A percentile compares a stretch with the other conserved stretches of the same genome.
Evolutionary conservation across 2,329 filamentous ascomycete genomes (phyloP).

Genomic region (Fusarium setosum): DNA sequence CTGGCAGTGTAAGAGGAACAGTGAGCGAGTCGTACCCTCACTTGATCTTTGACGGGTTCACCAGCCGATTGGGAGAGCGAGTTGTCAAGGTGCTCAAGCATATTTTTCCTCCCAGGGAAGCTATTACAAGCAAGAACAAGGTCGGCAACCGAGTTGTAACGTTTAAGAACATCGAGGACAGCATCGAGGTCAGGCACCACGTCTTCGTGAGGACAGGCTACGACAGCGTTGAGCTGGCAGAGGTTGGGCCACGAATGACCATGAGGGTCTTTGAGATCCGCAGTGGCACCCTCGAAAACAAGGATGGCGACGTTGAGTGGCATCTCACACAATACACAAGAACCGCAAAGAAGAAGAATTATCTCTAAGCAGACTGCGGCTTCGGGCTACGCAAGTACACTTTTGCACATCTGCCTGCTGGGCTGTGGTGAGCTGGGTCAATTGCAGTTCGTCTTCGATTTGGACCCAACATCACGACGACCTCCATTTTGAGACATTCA

Average conservation of each 20-base stretch:
- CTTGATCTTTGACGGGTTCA: conserved; percentile 95
- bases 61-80: conserved; percentile 80
- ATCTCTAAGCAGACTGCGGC: conserved; percentile 68
- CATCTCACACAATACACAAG: conserved; percentile 94
- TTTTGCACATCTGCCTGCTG: neutral
- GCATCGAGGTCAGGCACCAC: conserved; percentile 84
- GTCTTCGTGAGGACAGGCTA: conserved; percentile 96
- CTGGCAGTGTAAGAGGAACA: conserved; percentile 85
- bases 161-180: conserved; percentile 93
- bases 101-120: conserved; percentile 89
- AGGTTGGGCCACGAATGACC: conserved; percentile 96
- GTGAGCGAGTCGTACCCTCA: conserved; percentile 95
- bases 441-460: neutral
- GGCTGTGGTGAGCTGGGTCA: neutral
- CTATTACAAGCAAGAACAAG: conserved; percentile 76
- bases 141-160: conserved; percentile 90
- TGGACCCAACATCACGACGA: neutral
- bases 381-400: neutral
- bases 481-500: neutral
- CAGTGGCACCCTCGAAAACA: conserved; percentile 90
- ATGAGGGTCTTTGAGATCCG: conserved; percentile 96
- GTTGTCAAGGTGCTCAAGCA: conserved; percentile 94
- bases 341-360: conserved; percentile 95
- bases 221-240: conserved; percentile 87
- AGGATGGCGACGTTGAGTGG: conserved; percentile 97